phyloP scores from a whole-genome alignment of 495 filamentous ascomycete genomes.

The Lophiostoma macrostomum region DNA sequence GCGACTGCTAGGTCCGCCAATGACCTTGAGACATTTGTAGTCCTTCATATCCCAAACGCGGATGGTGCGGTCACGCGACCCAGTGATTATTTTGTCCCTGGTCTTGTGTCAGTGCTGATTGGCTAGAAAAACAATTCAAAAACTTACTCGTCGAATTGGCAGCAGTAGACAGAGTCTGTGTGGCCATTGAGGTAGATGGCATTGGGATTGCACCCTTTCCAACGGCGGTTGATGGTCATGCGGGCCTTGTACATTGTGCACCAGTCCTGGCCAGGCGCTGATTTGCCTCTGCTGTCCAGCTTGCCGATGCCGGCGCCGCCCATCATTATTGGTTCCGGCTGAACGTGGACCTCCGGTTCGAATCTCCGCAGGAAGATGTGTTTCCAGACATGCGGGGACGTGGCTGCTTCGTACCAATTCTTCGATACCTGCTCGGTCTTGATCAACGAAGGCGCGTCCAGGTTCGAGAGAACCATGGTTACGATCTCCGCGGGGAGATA shows the following conservation, averaged over 20 bases:
- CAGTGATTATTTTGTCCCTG: constrained; percentile 91
- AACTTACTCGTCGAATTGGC: constrained; percentile 88
- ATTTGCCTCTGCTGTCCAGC: constrained; percentile 41
- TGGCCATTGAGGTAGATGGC: constrained; percentile 90
- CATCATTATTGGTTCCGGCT: constrained; percentile 44
- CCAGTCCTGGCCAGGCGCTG: constrained; percentile 61
- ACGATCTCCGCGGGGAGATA: constrained; percentile 69
- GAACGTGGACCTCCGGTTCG: constrained; percentile 44
- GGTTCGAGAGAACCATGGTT: constrained; percentile 65
- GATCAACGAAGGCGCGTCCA: constrained; percentile 66
- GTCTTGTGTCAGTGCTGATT: constrained; percentile 8
- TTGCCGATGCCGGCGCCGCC: constrained; percentile 51
- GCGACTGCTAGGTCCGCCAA: constrained; percentile 52
- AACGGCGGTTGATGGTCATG: constrained; percentile 69
- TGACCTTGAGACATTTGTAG: constrained; percentile 74
- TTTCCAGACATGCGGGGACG: constrained; percentile 71
- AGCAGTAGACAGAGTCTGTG: constrained; percentile 91
- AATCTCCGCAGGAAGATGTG: constrained; percentile 70
- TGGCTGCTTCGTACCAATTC: constrained; percentile 60
- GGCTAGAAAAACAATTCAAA: neutral
- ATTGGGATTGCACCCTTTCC: constrained; percentile 72
- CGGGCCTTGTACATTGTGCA: constrained; percentile 78
- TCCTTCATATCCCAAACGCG: constrained; percentile 92
- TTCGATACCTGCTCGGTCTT: constrained; percentile 60
- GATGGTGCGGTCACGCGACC: constrained; percentile 91